These are phyloP conservation scores for Corynespora cassiicola DNA, from an alignment of 2,329 filamentous ascomycete species.

Conservation along the genomic window DNA sequence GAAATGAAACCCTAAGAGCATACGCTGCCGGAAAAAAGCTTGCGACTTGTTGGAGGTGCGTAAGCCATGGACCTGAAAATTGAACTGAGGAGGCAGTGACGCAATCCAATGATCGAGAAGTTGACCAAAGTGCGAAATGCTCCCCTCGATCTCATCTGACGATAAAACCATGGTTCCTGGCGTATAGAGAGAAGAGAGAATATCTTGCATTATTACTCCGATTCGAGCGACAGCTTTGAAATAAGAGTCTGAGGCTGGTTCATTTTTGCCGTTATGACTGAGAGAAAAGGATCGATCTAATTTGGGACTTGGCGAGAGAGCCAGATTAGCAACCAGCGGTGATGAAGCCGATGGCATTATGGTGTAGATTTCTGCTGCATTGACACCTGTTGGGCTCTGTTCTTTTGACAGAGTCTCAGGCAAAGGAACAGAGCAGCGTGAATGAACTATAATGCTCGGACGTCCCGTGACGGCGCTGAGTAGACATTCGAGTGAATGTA, in stretches of 20 bases:
- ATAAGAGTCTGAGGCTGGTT: conserved; percentile 9
- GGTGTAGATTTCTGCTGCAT: conserved; percentile 1
- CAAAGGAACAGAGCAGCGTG: conserved; percentile 27
- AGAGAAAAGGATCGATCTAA: neutral
- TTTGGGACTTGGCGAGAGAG: too few species aligned
- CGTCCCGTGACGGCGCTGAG: conserved; percentile 40
- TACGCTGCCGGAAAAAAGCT: conserved; percentile 11
- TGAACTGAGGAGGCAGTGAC: conserved; percentile 22
- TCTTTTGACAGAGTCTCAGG: conserved; percentile 23
- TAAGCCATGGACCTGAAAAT: conserved; percentile 14
- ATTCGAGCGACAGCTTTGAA: conserved; percentile 16
- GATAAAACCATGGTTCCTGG: conserved; percentile 26
- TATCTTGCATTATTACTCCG: conserved; percentile 27
- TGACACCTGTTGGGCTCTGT: neutral
- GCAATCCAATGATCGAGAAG: conserved; percentile 33
- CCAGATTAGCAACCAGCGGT: too few species aligned
- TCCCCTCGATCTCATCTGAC: conserved; percentile 32
- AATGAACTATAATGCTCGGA: conserved; percentile 34
- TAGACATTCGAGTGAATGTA: conserved; percentile 38
- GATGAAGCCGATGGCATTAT: too few species aligned
- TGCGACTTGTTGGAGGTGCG: neutral
- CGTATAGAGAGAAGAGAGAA: conserved; percentile 35
- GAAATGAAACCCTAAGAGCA: conserved; percentile 28
- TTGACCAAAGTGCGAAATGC: conserved; percentile 25
- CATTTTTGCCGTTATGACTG: neutral